These are phyloP conservation scores for Flammula alnicola DNA, from an alignment of 1,284 basidiomycete genomes.

Conservation along the genomic window DNA sequence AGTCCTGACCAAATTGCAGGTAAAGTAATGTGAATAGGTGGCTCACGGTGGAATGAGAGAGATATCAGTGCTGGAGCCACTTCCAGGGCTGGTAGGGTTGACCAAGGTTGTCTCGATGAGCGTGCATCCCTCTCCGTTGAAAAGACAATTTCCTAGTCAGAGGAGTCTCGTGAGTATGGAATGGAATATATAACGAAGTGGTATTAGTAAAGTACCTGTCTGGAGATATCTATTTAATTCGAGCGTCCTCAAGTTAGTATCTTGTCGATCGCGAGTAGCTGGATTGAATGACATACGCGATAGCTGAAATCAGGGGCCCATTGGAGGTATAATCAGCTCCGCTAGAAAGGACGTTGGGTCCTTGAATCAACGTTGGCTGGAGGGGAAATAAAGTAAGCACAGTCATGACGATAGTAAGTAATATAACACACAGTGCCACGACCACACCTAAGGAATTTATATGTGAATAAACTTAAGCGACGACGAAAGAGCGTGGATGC, in stretches of 20 bases:
- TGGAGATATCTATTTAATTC: constrained; percentile 44
- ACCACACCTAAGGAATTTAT: neutral
- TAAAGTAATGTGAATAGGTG: neutral
- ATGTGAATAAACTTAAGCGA: neutral
- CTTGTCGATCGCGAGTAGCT: neutral
- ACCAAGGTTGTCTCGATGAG: no score
- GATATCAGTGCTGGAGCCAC: no score
- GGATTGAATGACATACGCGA: constrained; percentile 29
- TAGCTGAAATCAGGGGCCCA: constrained; percentile 36
- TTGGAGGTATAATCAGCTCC: constrained; percentile 33
- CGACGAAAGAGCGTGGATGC: neutral
- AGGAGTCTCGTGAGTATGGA: no score
- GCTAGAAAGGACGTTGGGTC: constrained; percentile 26
- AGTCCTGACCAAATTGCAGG: neutral
- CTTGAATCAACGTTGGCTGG: constrained; percentile 33
- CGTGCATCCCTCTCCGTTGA: no score
- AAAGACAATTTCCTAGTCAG: constrained; percentile 22
- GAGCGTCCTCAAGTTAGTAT: constrained; percentile 32
- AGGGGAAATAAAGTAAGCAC: neutral
- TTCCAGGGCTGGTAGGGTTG: no score
- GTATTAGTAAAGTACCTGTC: constrained; percentile 29
- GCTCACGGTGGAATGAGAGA: constrained; percentile 42
- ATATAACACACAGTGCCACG: constrained; percentile 3
- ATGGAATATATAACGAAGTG: no score
- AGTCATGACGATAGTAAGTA: neutral